Evolutionary conservation across 2,329 filamentous ascomycete species (phyloP), one percentile per base, ranked within the genome.

Genomic region (Fusarium marasasianum): DNA sequence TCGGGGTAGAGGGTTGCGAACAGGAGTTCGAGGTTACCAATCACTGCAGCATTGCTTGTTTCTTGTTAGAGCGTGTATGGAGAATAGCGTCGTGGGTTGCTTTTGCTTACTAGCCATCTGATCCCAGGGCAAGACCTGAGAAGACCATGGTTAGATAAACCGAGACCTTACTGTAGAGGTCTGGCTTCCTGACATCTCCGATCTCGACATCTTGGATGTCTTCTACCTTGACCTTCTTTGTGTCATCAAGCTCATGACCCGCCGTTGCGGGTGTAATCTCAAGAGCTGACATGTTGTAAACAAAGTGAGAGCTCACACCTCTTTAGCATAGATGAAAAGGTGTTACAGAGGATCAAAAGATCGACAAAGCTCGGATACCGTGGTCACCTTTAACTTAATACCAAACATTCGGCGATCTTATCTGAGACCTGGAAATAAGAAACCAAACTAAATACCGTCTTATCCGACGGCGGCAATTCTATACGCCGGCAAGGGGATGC

Each of bases 51-150:
- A 35, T 66, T 66, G 48, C 63, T 63, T 33, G 17, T 11, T 2
- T 8, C 18, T 22, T 35, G 43, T 63, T 11, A 63, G 33, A 33
- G 15, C 11, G 2, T 40, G 24, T 5, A 48, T 24, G 1, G 14
- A 38, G 9, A 33, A n/a, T 0, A 18, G 6, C 3, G 12, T 18
- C 14, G 4, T 35, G n/a, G 29, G 12, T 7, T 17, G 8, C 6
- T 14, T 5, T 6, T 51, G 48, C 48, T 47, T 63, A 66, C 63
- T 66, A 66, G n/a, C 63, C 63, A 55, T 66, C 63, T 13, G 63
- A 66, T 5, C 63, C 63, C 4, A 66, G 9, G 13, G 63, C 57
- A 9, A 63, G 61, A 5, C 61, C 61, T 0, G 61, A 60, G 43
- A 63, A 63, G 7, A 63, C 26, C 61, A 63, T 60, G 22, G 55